phyloP scores from a whole-genome alignment of 1,139 yeast genomes.

The Geotrichum cucujoidarum region DNA sequence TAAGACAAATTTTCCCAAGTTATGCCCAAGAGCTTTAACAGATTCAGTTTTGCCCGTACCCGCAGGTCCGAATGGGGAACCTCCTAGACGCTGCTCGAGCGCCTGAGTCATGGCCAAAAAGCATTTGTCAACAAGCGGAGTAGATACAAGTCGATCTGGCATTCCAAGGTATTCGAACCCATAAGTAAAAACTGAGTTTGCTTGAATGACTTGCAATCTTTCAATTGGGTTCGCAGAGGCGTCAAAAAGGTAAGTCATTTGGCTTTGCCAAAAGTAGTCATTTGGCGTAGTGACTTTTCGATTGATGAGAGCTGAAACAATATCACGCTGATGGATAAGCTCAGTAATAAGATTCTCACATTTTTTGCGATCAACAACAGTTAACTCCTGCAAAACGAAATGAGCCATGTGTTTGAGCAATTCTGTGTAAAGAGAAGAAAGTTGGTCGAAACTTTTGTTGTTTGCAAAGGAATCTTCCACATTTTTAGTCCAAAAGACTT shows the following conservation, averaged over 20 bases:
- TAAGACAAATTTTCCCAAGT: conserved; percentile 72
- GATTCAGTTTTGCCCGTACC: conserved; percentile 97
- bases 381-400: conserved; percentile 34
- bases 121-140: conserved; percentile 65
- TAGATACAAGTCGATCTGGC: conserved; percentile 68
- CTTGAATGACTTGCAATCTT: conserved; percentile 50
- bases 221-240: conserved; percentile 30
- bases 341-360: conserved; percentile 62
- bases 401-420: conserved; percentile 35
- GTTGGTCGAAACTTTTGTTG: conserved; percentile 12
- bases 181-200: conserved; percentile 50
- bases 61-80: conserved; percentile 93
- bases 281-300: conserved; percentile 22
- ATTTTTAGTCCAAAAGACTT: conserved; percentile 51
- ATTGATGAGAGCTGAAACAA: conserved; percentile 34
- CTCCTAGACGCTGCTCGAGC: conserved; percentile 69
- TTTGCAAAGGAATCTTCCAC: conserved; percentile 38
- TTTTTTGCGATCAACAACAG: conserved; percentile 43
- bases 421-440: conserved; percentile 19
- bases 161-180: conserved; percentile 84
- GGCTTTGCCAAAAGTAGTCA: conserved; percentile 48
- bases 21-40: conserved; percentile 76
- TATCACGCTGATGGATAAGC: conserved; percentile 55
- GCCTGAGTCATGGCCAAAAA: conserved; percentile 73
- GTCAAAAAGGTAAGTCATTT: conserved; percentile 49